Base-by-base conservation (phyloP, 108 stramenopile genomes). In the Schizochytrium sp. region DNA sequence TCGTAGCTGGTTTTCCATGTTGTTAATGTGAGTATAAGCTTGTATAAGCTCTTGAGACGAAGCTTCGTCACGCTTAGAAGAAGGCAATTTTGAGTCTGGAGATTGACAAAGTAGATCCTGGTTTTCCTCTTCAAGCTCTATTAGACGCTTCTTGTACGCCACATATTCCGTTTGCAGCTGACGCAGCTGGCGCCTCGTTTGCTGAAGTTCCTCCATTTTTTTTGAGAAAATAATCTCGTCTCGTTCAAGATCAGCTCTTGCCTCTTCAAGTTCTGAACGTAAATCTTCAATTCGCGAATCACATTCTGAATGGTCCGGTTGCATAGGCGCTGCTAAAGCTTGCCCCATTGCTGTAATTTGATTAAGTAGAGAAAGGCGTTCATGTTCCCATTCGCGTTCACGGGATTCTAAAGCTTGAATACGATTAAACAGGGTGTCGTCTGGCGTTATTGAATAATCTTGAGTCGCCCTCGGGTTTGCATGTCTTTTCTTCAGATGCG, bases 181-280 rank as follows among this genome's bases (percentile, higher is more conserved):
- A 2, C 53, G 45, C 12, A 83, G 76, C 76, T 55, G 76, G 13
- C 53, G 76, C 45, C 53, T 47, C 10, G 53, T 38, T 7, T 55
- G 50, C 53, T 83, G 76, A 38, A 83, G 50, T 5, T 83, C 76
- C 28, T 83, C 76, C 76, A 83, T 55, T 28, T 83, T 83, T 40
- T 50, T 46, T 13, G 76, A 83, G n/a, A 83, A 83, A 40, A 83
- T 83, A 10, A 83, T 55, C 53, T 83, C 76, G 3, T 83, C 76
- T 1, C 76, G 76, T 53, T 83, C 76, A 38, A 83, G 53, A 50
- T 83, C 76, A 13, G 76, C 47, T 7, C 76, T 47, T n/a, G 76
- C 76, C 47, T 83, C 76, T 17, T 40, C 50, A 10, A 83, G 76
- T 38, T 83, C 76, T 46, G 45, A 13, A 0, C 76, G 76, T 5